phyloP scores from a whole-genome alignment of 1,284 basidiomycete genomes.

The Tilletia caries region DNA sequence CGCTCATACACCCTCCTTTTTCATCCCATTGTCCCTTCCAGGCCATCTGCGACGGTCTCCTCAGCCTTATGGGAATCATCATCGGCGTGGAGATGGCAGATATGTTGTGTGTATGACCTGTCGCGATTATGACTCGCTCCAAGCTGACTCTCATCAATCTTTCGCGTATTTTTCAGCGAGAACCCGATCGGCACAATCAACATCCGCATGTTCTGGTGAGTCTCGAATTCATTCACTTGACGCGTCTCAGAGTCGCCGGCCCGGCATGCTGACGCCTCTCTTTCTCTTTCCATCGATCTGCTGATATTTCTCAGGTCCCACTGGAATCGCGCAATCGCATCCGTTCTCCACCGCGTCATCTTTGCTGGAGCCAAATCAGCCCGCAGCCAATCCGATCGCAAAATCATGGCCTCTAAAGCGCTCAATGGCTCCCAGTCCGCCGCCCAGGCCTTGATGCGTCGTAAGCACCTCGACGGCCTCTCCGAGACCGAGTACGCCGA shows the following conservation, averaged over 20 bases:
- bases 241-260: neutral
- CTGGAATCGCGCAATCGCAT: slow-evolving; percentile 52
- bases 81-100: slow-evolving; percentile 49
- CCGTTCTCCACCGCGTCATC: slow-evolving; percentile 51
- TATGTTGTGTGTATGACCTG: slow-evolving; percentile 32
- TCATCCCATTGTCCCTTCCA: neutral
- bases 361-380: slow-evolving; percentile 34
- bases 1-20: slow-evolving; percentile 11
- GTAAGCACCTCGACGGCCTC: slow-evolving; percentile 38
- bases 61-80: slow-evolving; percentile 43
- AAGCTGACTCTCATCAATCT: neutral
- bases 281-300: no score
- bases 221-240: neutral
- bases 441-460: neutral
- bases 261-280: no score
- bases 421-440: neutral
- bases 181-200: slow-evolving; percentile 49
- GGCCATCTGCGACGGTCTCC: slow-evolving; percentile 32
- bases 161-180: slow-evolving; percentile 22
- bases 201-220: slow-evolving; percentile 40
- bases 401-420: slow-evolving; percentile 1
- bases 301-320: slow-evolving; percentile 35
- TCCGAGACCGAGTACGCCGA: slow-evolving; percentile 45
- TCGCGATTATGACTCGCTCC: neutral
- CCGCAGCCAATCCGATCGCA: slow-evolving; percentile 1